Conservation (phyloP, 257 asterid species). For the Primulina tabacum region DNA sequence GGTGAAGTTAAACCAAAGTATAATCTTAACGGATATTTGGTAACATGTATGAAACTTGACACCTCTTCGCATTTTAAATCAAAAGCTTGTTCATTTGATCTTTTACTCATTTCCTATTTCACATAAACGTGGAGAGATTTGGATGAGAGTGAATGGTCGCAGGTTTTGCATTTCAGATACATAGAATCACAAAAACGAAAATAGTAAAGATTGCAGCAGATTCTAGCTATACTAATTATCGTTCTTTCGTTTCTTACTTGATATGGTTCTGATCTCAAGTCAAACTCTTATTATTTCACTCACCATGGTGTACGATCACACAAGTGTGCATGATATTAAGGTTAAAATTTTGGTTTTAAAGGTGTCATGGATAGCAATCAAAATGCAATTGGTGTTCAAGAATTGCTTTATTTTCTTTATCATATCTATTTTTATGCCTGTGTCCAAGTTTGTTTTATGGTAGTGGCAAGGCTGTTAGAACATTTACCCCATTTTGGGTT, state of each 20-base stretch:
- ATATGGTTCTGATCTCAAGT: slow-evolving; percentile 2
- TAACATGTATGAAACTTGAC: background rate
- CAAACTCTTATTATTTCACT: background rate
- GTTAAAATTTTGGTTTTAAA: no score
- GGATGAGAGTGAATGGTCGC: background rate
- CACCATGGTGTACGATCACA: background rate
- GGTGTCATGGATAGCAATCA: background rate
- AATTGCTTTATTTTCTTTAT: background rate
- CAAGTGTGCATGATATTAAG: background rate
- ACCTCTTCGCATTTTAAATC: slow-evolving; percentile 3
- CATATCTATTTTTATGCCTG: background rate
- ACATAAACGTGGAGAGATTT: background rate
- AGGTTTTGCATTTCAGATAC: background rate
- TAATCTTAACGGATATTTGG: background rate
- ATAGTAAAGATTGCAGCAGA: background rate
- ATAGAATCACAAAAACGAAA: background rate
- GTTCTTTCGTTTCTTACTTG: background rate
- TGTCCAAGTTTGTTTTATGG: background rate
- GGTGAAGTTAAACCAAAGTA: no score
- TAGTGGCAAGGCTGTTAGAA: background rate
- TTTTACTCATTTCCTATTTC: slow-evolving; percentile 10
- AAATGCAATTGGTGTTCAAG: background rate
- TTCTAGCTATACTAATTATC: background rate
- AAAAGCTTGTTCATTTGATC: background rate
- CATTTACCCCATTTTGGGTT: background rate